Evolutionary conservation across 192 early-diverging fungal species (phyloP).

Genomic region (Coemansia sp.): DNA sequence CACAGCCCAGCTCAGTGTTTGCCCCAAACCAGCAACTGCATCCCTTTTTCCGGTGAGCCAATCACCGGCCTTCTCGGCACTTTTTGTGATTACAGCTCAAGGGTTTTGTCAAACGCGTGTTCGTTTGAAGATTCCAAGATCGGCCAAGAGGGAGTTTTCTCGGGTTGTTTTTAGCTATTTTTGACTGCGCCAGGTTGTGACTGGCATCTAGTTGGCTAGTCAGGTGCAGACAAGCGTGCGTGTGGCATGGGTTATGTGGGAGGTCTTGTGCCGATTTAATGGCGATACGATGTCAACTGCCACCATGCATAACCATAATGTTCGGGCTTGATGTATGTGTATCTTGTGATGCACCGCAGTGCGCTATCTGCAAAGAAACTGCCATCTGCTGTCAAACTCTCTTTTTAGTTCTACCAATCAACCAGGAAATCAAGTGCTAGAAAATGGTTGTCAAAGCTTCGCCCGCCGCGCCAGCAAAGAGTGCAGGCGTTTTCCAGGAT

Average conservation of each 20-base stretch:
- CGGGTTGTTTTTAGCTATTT: too few species aligned
- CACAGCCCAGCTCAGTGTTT: background rate
- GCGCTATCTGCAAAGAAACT: background rate
- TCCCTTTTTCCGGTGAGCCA: too few species aligned
- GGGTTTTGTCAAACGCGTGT: too few species aligned
- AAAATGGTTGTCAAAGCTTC: slow-evolving; percentile 1
- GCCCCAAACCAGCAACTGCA: background rate
- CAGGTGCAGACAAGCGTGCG: too few species aligned
- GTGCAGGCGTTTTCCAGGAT: slow-evolving; percentile 42
- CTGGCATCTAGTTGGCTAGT: too few species aligned
- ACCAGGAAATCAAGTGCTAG: slow-evolving; percentile 3
- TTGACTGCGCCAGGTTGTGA: too few species aligned
- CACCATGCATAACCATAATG: slow-evolving; percentile 9
- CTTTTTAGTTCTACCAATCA: background rate
- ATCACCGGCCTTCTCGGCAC: too few species aligned
- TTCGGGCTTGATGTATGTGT: background rate
- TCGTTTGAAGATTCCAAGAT: too few species aligned
- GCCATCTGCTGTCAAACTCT: background rate
- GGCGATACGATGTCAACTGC: background rate
- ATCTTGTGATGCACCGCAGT: background rate
- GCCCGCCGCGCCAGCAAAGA: slow-evolving; percentile 9
- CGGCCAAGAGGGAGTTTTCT: too few species aligned
- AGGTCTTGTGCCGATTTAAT: background rate
- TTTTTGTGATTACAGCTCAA: too few species aligned
- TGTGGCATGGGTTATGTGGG: too few species aligned